phyloP scores from a whole-genome alignment of 2,329 filamentous ascomycete species.

The Phialophora macrospora region DNA sequence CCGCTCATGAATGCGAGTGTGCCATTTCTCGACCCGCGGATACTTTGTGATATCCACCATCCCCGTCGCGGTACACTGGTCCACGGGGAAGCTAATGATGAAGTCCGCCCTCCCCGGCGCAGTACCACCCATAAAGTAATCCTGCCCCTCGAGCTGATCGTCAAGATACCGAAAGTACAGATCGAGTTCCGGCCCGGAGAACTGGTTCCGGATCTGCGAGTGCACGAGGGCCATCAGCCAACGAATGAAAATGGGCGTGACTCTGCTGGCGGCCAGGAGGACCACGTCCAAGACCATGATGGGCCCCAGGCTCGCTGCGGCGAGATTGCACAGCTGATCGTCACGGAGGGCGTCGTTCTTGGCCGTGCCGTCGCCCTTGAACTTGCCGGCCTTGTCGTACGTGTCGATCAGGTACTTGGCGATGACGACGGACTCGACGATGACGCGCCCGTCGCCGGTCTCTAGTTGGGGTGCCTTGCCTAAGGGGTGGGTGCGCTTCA shows the following conservation, averaged over 20 bases:
- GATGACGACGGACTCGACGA: slow-evolving; percentile 44
- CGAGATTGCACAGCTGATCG: slow-evolving; percentile 41
- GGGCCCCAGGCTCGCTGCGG: slow-evolving; percentile 39
- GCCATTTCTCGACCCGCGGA: slow-evolving; percentile 34
- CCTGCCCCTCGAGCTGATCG: slow-evolving; percentile 31
- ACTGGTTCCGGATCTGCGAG: slow-evolving; percentile 27
- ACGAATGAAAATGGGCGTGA: slow-evolving; percentile 35
- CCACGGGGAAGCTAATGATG: slow-evolving; percentile 33
- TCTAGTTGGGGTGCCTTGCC: slow-evolving; percentile 73
- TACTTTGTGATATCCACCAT: slow-evolving; percentile 31
- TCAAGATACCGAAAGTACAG: slow-evolving; percentile 31
- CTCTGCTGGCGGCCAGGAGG: slow-evolving; percentile 34
- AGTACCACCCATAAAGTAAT: slow-evolving; percentile 36
- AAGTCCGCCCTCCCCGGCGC: slow-evolving; percentile 37
- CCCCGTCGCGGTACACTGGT: slow-evolving; percentile 22
- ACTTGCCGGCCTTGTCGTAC: slow-evolving; percentile 42
- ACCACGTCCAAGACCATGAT: slow-evolving; percentile 39
- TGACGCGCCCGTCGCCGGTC: slow-evolving; percentile 39
- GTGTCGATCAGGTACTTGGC: slow-evolving; percentile 43
- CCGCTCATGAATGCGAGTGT: slow-evolving; percentile 32
- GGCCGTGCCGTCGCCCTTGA: slow-evolving; percentile 34
- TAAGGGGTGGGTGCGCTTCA: slow-evolving; percentile 78
- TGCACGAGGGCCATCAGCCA: slow-evolving; percentile 30
- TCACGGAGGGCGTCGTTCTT: slow-evolving; percentile 42
- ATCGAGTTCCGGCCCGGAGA: slow-evolving; percentile 30